Evolutionary conservation across 2,329 filamentous ascomycete species (phyloP).

Genomic region (Fusarium sp.): DNA sequence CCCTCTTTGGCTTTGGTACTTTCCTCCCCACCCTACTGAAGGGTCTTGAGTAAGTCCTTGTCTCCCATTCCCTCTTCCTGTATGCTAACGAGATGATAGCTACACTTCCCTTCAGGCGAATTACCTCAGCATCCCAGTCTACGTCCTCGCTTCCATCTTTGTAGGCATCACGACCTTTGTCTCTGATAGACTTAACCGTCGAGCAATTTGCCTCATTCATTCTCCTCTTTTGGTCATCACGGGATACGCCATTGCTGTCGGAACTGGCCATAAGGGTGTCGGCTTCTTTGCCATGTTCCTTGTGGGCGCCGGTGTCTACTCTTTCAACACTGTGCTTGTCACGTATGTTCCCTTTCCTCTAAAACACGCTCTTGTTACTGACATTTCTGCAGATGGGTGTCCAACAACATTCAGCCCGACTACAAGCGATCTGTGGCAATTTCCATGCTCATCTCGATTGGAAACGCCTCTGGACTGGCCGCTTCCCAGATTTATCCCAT

Average conservation of each 20-base stretch:
- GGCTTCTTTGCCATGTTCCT: constrained; percentile 44
- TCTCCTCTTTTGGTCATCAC: constrained; percentile 40
- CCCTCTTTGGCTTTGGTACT: constrained; percentile 50
- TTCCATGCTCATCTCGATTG: constrained; percentile 59
- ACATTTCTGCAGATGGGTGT: constrained; percentile 59
- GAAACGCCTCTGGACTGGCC: constrained; percentile 60
- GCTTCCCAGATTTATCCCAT: constrained; percentile 58
- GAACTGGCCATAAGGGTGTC: constrained; percentile 38
- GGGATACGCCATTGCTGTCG: constrained; percentile 46
- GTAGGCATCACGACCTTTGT: constrained; percentile 18
- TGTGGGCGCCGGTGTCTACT: constrained; percentile 29
- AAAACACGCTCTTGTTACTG: background rate
- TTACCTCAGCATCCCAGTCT: constrained; percentile 51
- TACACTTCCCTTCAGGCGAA: constrained; percentile 47
- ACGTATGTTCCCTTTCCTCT: constrained; percentile 6
- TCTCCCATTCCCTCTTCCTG: rapidly evolving
- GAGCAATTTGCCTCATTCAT: constrained; percentile 33
- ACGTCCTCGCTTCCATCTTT: constrained; percentile 42
- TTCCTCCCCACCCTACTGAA: constrained; percentile 52
- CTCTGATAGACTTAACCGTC: constrained; percentile 41
- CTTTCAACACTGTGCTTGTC: constrained; percentile 25
- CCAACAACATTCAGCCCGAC: constrained; percentile 60
- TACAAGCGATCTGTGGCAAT: constrained; percentile 61
- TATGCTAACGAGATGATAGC: background rate
- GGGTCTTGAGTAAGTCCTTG: constrained; percentile 45